phyloP scores from a whole-genome alignment of 768 basidiomycete genomes.

The Gymnopilus dilepis region DNA sequence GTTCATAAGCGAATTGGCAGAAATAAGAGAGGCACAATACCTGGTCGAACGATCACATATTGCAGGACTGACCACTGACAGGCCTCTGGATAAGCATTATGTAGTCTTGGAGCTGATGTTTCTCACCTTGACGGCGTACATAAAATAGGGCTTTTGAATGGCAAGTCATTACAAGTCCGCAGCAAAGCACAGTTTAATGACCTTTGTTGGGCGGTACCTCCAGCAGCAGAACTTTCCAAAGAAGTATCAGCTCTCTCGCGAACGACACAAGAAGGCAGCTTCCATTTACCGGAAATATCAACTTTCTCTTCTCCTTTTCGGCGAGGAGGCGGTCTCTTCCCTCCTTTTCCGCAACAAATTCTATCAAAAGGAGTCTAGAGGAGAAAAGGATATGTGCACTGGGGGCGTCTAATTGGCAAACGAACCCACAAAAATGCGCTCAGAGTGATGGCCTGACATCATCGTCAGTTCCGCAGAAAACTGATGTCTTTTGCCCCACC shows the following conservation, averaged over 20 bases:
- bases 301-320: constrained; percentile 75
- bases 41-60: constrained; percentile 76
- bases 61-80: constrained; percentile 85
- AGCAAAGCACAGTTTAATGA: constrained; percentile 25
- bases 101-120: neutral
- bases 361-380: constrained; percentile 47
- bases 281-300: constrained; percentile 65
- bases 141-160: constrained; percentile 73
- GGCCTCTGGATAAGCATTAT: neutral
- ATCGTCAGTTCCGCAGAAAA: neutral
- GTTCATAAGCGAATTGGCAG: constrained; percentile 39
- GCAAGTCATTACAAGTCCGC: neutral
- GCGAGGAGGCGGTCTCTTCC: constrained; percentile 68
- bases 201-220: constrained; percentile 86
- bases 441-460: constrained; percentile 70
- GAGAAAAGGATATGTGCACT: neutral
- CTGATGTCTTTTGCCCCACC: constrained; percentile 39
- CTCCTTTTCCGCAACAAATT: constrained; percentile 79
- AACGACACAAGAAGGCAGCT: neutral
- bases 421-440: constrained; percentile 83
- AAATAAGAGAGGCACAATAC: constrained; percentile 27
- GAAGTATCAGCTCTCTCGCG: neutral
- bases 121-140: constrained; percentile 80
- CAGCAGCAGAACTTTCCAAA: constrained; percentile 74
- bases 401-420: neutral